These are phyloP conservation scores for Penicillium bovifimosum DNA, from an alignment of 495 filamentous ascomycete species.

Conservation along the genomic window DNA sequence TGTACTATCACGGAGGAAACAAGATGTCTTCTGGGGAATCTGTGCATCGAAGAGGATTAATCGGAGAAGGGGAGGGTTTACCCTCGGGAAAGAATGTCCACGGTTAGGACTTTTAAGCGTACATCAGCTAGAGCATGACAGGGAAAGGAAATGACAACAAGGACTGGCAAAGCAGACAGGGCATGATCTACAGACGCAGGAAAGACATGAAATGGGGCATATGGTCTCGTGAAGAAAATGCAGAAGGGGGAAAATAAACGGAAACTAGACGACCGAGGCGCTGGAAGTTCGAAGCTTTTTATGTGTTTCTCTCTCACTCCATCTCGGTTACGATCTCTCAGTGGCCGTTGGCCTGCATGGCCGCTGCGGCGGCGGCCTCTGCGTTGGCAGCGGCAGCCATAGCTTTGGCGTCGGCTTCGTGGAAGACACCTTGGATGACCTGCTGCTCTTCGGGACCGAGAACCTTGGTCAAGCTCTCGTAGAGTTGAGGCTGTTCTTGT, in stretches of 20 bases:
- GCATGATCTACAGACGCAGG: constrained; percentile 27
- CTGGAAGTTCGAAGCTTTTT: constrained; percentile 1
- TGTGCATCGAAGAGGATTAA: constrained; percentile 29
- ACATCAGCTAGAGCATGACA: constrained; percentile 26
- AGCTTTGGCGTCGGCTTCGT: constrained; percentile 67
- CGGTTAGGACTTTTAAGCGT: constrained; percentile 28
- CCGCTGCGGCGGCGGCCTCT: constrained; percentile 33
- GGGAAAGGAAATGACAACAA: constrained; percentile 5
- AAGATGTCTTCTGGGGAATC: constrained; percentile 25
- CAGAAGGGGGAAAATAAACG: constrained; percentile 1
- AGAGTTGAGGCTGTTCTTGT: constrained; percentile 85
- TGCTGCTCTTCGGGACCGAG: constrained; percentile 76
- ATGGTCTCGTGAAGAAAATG: constrained; percentile 31
- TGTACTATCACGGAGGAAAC: constrained; percentile 22
- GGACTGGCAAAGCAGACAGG: constrained; percentile 7
- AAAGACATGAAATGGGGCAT: constrained; percentile 34
- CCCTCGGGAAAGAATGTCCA: constrained; percentile 2
- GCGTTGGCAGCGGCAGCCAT: constrained; percentile 35
- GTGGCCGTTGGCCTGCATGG: constrained; percentile 35
- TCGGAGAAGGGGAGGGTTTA: constrained; percentile 4
- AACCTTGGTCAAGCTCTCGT: constrained; percentile 70
- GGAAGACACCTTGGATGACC: constrained; percentile 71
- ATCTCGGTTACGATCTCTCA: constrained; percentile 22
- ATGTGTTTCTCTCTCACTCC: constrained; percentile 1
- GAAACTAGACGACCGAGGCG: constrained; percentile 5